phyloP scores from a whole-genome alignment of 495 filamentous ascomycete genomes.

The Neurospora sp. region DNA sequence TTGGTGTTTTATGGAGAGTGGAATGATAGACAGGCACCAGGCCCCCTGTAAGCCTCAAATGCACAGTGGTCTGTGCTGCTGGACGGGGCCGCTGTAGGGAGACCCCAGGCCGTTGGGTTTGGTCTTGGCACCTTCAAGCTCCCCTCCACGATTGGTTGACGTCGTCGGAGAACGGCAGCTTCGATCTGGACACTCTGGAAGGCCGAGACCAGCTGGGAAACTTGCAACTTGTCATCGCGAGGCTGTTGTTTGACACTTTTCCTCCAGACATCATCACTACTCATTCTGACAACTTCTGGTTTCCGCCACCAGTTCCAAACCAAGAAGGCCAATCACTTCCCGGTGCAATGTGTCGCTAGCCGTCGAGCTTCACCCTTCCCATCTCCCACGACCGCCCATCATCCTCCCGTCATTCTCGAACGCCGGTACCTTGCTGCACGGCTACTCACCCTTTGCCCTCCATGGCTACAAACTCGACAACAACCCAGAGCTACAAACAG shows the following conservation, averaged over 20 bases:
- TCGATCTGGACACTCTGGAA: neutral
- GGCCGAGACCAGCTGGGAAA: neutral
- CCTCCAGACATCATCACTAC: neutral
- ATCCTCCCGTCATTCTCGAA: neutral
- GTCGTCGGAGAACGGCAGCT: neutral
- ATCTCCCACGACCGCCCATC: neutral
- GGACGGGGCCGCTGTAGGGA: neutral
- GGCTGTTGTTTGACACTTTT: neutral
- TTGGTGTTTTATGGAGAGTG: neutral
- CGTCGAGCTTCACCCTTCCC: neutral
- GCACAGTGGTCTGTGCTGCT: neutral
- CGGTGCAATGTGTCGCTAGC: slow-evolving; percentile 5
- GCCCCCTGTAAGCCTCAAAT: neutral
- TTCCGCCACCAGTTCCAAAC: neutral
- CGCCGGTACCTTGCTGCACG: neutral
- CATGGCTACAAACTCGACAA: slow-evolving; percentile 26
- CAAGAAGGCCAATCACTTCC: neutral
- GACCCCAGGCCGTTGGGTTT: neutral
- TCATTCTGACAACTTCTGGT: neutral
- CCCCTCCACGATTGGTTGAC: neutral
- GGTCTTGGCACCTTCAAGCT: neutral
- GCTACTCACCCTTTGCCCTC: neutral
- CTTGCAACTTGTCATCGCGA: slow-evolving; percentile 1
- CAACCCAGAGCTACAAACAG: slow-evolving; percentile 59
- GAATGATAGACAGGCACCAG: neutral